Percentiles rank a stretch among this genome's conserved stretches.
These are phyloP conservation scores for Aspergillus nanangensis DNA, from an alignment of 495 filamentous ascomycete genomes.

Conservation along the genomic window DNA sequence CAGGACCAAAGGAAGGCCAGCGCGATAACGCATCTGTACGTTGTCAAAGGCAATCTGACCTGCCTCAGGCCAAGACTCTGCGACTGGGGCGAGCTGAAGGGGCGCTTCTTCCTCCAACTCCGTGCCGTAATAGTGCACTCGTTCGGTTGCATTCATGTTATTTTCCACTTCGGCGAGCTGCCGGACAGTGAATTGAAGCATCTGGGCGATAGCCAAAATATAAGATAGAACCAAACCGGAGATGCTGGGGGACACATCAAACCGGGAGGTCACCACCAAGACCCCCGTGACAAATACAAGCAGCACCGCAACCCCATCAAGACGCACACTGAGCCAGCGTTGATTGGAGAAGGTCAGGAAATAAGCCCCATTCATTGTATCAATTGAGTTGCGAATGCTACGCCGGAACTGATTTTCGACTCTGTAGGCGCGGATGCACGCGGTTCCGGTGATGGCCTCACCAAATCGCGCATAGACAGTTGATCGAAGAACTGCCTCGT, in stretches of 20 bases:
- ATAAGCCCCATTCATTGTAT: slow-evolving; percentile 90
- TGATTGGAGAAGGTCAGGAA: slow-evolving; percentile 94
- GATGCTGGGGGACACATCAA: slow-evolving; percentile 78
- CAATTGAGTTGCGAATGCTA: slow-evolving; percentile 65
- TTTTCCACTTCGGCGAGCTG: slow-evolving; percentile 97
- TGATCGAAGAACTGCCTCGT: slow-evolving; percentile 85
- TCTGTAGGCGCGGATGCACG: slow-evolving; percentile 86
- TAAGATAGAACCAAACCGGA: slow-evolving; percentile 86
- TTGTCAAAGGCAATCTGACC: slow-evolving; percentile 82
- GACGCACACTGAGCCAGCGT: slow-evolving; percentile 80
- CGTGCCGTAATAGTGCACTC: slow-evolving; percentile 84
- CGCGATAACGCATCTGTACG: slow-evolving; percentile 88
- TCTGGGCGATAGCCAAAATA: slow-evolving; percentile 89
- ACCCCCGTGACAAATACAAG: slow-evolving; percentile 79
- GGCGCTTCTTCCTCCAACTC: slow-evolving; percentile 85
- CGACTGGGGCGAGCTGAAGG: slow-evolving; percentile 63
- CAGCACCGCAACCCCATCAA: slow-evolving; percentile 82
- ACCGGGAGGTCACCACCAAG: slow-evolving; percentile 90
- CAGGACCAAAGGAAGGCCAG: slow-evolving; percentile 77
- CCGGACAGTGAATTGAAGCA: slow-evolving; percentile 92
- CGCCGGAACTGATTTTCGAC: slow-evolving; percentile 65
- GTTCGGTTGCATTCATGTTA: slow-evolving; percentile 93
- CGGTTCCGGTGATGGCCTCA: slow-evolving; percentile 78
- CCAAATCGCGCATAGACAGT: slow-evolving; percentile 83
- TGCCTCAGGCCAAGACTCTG: slow-evolving; percentile 71